Evolutionary conservation across 345 rosid genomes (phyloP), one percentile per base, ranked within the genome.

Genomic region (Cardiospermum halicacabum): DNA sequence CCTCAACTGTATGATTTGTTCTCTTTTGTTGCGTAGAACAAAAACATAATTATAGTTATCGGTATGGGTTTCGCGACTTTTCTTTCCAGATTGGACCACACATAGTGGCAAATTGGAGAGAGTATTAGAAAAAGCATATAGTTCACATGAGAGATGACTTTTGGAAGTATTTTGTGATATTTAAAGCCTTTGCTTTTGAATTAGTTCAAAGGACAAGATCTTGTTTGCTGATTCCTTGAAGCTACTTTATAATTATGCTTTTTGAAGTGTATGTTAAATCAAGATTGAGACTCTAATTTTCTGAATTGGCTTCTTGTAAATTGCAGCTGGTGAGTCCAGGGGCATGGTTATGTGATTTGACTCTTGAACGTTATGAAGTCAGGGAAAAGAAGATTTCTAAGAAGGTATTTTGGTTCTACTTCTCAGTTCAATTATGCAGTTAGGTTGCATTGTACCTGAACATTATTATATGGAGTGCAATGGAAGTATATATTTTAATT

Each of bases 321-420:
- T n/a, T 10, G 64, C 66, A 77, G 82, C 65, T 82, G 64, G 87
- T 82, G 15, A 72, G 87, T 36, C 87, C 87, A 0, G 87, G 87
- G 13, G 53, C 84, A 6, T 82, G 87, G 87, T 60, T 82, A 12
- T 82, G 87, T 25, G 87, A 82, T 65, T 69, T 82, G 65, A 82
- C 87, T 25, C 70, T 82, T 10, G 87, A 82, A 59, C 77, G 87
- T 39, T 82, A 82, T 11, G 84, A 82, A 65, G 87, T 82, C 7
- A 72, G 87, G 50, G 87, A 82, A 74, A 82, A 82, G 84, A 82
- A 82, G 69, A 75, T 80, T n/a, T 58, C 82, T 11, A 82, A 80
- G 74, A 82, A 82, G 87, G 87, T 82, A 73, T 9, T 7, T n/a
- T 55, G 2, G 0, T 22, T 2, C 21, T 36, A 30, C 8, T 1